Evolutionary conservation across 805 yeast genomes (phyloP).

Genomic region (Candida tibetensis): DNA sequence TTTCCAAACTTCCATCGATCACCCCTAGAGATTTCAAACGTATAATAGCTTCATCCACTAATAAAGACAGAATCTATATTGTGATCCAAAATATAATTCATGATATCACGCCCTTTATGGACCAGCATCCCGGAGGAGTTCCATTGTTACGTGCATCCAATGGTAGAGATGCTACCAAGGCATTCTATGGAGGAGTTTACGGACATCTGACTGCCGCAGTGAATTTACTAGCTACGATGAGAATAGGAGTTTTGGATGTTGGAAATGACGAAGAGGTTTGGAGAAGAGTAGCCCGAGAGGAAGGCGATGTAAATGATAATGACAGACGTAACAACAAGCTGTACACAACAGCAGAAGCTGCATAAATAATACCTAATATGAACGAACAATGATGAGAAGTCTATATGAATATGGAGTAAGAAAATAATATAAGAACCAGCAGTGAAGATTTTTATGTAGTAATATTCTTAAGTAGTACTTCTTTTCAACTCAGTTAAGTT

Average conservation of each 20-base stretch:
- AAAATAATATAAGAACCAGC: no score
- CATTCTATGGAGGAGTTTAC: constrained; percentile 93
- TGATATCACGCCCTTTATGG: constrained; percentile 86
- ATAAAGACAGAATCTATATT: constrained; percentile 57
- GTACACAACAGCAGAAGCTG: constrained; percentile 37
- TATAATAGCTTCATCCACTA: constrained; percentile 36
- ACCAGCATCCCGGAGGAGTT: constrained; percentile 92
- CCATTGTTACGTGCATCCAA: constrained; percentile 75
- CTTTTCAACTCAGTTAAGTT: no score
- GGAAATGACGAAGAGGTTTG: constrained; percentile 81
- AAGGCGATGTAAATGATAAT: constrained; percentile 44
- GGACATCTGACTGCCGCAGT: constrained; percentile 92
- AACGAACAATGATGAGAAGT: no score
- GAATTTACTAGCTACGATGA: constrained; percentile 87
- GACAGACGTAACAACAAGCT: constrained; percentile 16
- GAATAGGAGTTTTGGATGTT: constrained; percentile 81
- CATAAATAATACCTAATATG: constrained; percentile 19
- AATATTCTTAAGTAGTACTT: no score
- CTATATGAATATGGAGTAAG: no score
- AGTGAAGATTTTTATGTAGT: no score
- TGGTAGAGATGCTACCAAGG: constrained; percentile 92
- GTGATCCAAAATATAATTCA: constrained; percentile 90
- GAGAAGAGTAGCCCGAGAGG: constrained; percentile 69
- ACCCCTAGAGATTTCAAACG: constrained; percentile 45
- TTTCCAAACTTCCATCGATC: constrained; percentile 75